phyloP scores from a whole-genome alignment of 345 rosid genomes.

The Rhizophora apiculata region DNA sequence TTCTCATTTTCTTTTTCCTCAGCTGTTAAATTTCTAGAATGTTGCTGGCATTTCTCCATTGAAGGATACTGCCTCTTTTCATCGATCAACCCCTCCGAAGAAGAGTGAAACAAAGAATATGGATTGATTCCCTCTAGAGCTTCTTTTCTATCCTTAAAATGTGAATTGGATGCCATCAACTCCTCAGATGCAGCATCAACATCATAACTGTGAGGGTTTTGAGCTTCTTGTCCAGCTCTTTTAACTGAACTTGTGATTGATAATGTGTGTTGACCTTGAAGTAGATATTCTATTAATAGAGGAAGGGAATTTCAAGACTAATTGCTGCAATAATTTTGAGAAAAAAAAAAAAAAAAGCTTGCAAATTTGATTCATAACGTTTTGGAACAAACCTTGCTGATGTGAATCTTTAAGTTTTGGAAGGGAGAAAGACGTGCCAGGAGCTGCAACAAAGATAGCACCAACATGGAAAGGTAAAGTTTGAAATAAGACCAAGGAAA shows the following conservation, averaged over 20 bases:
- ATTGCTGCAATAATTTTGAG: neutral
- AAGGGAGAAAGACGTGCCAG: neutral
- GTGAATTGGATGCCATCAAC: neutral
- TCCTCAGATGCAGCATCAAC: slow-evolving; percentile 3
- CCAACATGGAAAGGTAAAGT: neutral
- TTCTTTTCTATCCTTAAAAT: neutral
- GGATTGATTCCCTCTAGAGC: slow-evolving; percentile 1
- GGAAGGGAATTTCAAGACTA: neutral
- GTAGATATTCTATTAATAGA: neutral
- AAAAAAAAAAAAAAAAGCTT: neutral
- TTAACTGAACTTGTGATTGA: neutral
- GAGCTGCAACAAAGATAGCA: slow-evolving; percentile 5
- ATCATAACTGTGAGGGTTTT: neutral
- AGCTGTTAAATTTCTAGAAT: no score
- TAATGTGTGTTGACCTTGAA: neutral
- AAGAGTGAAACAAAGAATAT: slow-evolving; percentile 6
- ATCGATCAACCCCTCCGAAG: neutral
- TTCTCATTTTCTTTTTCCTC: no score
- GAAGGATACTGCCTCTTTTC: no score
- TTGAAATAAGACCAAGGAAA: neutral
- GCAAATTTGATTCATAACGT: neutral
- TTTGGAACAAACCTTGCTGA: neutral
- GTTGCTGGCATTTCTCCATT: no score
- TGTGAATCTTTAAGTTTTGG: neutral
- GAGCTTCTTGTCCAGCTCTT: neutral